Conservation (phyloP, 2,329 filamentous ascomycete genomes). For the Aschersonia sp. region DNA sequence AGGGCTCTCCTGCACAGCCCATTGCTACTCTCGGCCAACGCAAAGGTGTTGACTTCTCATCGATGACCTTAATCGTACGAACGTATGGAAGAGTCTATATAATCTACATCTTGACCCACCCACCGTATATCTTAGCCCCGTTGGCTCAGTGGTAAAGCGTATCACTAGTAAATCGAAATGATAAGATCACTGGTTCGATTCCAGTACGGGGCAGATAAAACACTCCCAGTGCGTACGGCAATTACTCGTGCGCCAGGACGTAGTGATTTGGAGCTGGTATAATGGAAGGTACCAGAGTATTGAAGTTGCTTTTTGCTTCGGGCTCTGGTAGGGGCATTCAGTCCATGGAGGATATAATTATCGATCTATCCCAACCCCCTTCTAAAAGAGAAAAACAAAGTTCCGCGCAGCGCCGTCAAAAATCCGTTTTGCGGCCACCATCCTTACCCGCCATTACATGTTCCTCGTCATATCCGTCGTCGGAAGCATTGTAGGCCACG, state of each 20-base stretch:
- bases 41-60: too few relatives aligned
- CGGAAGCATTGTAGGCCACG: constrained; percentile 28
- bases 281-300: background rate
- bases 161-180: constrained; percentile 14
- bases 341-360: too few relatives aligned
- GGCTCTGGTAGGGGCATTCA: too few relatives aligned
- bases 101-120: too few relatives aligned
- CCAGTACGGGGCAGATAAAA: constrained; percentile 7
- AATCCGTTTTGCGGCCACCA: constrained; percentile 3
- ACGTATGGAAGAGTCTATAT: too few relatives aligned
- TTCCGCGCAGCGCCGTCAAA: constrained; percentile 4
- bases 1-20: too few relatives aligned
- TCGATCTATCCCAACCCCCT: too few relatives aligned
- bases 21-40: too few relatives aligned
- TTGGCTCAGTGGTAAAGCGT: constrained; percentile 17
- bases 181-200: constrained; percentile 17
- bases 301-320: too few relatives aligned
- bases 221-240: constrained; percentile 3
- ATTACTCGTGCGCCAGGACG: background rate
- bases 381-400: background rate
- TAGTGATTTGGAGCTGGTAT: background rate
- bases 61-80: too few relatives aligned
- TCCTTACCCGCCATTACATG: background rate
- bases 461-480: constrained; percentile 25
- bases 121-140: constrained; percentile 5